A percentile compares a stretch with the other conserved stretches of the same genome.
These are phyloP conservation scores for Penicillium vulpinum DNA, from an alignment of 2,329 filamentous ascomycete species.

Conservation along the genomic window DNA sequence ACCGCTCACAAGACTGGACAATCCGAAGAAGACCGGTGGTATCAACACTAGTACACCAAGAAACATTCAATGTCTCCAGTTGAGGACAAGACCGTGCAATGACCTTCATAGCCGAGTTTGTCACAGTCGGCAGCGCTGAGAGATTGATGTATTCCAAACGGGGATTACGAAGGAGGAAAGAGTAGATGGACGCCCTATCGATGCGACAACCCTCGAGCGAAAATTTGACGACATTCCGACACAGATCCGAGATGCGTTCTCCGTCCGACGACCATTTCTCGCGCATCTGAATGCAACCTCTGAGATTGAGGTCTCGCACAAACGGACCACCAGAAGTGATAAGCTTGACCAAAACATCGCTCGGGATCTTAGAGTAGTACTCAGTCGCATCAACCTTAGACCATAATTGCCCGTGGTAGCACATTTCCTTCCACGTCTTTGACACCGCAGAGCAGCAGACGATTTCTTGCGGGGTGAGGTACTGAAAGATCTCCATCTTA, in stretches of 20 bases:
- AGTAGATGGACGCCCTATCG: constrained; percentile 74
- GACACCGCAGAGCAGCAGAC: constrained; percentile 75
- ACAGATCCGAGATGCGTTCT: constrained; percentile 69
- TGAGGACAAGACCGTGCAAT: constrained; percentile 77
- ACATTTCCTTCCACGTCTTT: constrained; percentile 75
- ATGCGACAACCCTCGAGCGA: constrained; percentile 89
- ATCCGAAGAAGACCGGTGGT: constrained; percentile 72
- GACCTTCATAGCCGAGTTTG: constrained; percentile 82
- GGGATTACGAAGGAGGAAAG: constrained; percentile 74
- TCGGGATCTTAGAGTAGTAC: constrained; percentile 85
- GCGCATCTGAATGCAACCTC: constrained; percentile 86
- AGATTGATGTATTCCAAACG: constrained; percentile 82
- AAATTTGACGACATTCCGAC: constrained; percentile 81
- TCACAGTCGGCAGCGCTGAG: constrained; percentile 71
- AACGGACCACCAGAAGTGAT: constrained; percentile 85
- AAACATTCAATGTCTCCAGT: constrained; percentile 83
- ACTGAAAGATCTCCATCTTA: constrained; percentile 72
- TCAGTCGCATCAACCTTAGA: constrained; percentile 77
- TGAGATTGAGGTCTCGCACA: constrained; percentile 82
- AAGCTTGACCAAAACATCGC: constrained; percentile 78
- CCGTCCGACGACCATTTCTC: constrained; percentile 76
- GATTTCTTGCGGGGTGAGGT: constrained; percentile 76
- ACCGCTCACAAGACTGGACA: constrained; percentile 67
- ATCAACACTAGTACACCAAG: constrained; percentile 88
- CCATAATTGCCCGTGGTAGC: constrained; percentile 96